Evolutionary conservation across 257 asterid genomes (phyloP).

Genomic region (Jasminum sambac): DNA sequence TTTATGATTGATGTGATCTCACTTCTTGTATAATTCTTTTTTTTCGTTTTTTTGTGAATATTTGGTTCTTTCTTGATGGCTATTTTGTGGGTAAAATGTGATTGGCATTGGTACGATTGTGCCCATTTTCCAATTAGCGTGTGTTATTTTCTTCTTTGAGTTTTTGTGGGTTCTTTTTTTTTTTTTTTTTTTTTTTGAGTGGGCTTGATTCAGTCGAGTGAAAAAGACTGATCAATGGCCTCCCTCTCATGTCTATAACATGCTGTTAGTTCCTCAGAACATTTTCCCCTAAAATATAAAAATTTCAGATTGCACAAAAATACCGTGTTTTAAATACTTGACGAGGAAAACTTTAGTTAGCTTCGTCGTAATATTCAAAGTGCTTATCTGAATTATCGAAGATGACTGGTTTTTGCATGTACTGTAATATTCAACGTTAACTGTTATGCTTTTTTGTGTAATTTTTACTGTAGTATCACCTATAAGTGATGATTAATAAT

Average conservation of each 20-base stretch:
- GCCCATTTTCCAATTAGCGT: slow-evolving; percentile 11
- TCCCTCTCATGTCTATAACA: neutral
- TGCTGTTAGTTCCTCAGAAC: neutral
- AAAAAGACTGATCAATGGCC: too few species aligned
- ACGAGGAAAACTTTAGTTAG: neutral
- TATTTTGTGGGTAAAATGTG: slow-evolving; percentile 14
- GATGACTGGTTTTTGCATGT: neutral
- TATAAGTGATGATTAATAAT: neutral
- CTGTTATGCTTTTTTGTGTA: neutral
- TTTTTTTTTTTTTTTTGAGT: neutral
- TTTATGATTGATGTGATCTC: neutral
- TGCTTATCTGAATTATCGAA: neutral
- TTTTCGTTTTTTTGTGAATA: neutral
- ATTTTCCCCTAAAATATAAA: neutral
- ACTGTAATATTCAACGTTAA: neutral
- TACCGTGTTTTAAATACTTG: neutral
- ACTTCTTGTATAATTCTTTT: neutral
- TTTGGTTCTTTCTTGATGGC: neutral
- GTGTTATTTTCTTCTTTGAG: neutral
- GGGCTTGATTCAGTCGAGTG: neutral
- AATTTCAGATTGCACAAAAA: neutral
- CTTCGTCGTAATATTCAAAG: neutral
- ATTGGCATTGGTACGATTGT: slow-evolving; percentile 6
- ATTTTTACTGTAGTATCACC: neutral
- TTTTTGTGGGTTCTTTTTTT: neutral